phyloP scores from a whole-genome alignment of 805 yeast genomes.

The Cyberlindnera maritima region DNA sequence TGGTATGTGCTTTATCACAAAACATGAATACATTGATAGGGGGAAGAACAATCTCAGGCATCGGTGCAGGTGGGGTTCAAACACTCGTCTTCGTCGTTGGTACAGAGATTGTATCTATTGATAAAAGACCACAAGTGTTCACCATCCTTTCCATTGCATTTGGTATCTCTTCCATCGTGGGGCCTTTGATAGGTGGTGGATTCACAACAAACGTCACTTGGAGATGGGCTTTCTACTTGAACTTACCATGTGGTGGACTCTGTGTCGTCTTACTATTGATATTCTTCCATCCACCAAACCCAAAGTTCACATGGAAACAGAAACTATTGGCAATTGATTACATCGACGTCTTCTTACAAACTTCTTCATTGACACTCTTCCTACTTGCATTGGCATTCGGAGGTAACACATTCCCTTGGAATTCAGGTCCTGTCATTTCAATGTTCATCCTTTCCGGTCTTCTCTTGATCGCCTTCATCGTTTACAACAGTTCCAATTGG shows the following conservation, averaged over 20 bases:
- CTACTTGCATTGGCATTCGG: conserved; percentile 54
- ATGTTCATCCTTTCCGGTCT: conserved; percentile 38
- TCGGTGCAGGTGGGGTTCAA: conserved; percentile 72
- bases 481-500: conserved; percentile 11
- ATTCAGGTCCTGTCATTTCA: conserved; percentile 47
- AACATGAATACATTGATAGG: conserved; percentile 63
- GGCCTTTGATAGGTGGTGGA: conserved; percentile 69
- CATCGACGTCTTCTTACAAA: conserved; percentile 42
- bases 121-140: conserved; percentile 22
- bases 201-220: conserved; percentile 56
- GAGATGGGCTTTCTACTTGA: conserved; percentile 72
- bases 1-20: conserved; percentile 51
- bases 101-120: conserved; percentile 45
- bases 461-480: conserved; percentile 1
- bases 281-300: conserved; percentile 48
- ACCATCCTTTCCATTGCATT: conserved; percentile 32
- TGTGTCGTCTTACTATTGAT: conserved; percentile 38
- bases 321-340: conserved; percentile 50
- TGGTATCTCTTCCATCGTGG: conserved; percentile 51
- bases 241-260: conserved; percentile 61
- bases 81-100: conserved; percentile 54
- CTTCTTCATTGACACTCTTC: conserved; percentile 42
- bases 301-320: conserved; percentile 35
- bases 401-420: conserved; percentile 50
- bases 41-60: conserved; percentile 68